Base-by-base conservation (phyloP, 2,329 filamentous ascomycete genomes). In the Aureobasidium pullulans region DNA sequence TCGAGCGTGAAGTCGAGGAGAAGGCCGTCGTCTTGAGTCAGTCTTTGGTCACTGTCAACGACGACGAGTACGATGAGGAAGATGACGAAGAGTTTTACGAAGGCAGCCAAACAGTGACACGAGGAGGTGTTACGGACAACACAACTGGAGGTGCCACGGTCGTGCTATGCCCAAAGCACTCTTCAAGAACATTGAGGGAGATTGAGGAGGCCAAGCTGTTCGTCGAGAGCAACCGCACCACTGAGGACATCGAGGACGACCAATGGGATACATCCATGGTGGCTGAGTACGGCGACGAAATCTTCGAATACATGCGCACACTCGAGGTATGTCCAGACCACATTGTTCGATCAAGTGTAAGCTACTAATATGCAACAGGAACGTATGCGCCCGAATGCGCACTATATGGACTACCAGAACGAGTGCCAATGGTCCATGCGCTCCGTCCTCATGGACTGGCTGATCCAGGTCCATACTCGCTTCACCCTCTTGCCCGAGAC, bases 371-470 rank as follows among this genome's bases (percentile, higher is more conserved):
- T 44, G 32, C 11, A 32, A 19, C 60, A 70, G 90, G 89, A 83
- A 80, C 71, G 85, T 66, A 88, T 96, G 84, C 80, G 92, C 42
- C 94, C 94, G 1, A 92, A 94, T 68, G 81, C 90, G 3, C 84
- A 94, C 71, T 99, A 99, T 79, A 99, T 99, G 93, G 90, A 96
- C 63, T 86, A 88, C 65, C 94, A 99, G 73, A 86, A 88, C n/a
- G 93, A 97, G 73, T 95, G 99, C 60, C 90, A 96, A 71, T 99
- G 94, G 94, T 96, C 92, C 2, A 99, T 97, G 94, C 90, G 94
- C 48, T 88, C 91, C 6, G 90, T 97, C 23, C 81, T 99, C 58
- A 95, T 99, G 86, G 94, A 97, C 73, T 99, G 94, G 94, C 81
- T 99, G 44, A 88, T 97, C 48, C 92, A 99, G 73, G 94, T 99